Percentiles rank a stretch among this genome's conserved stretches.
phyloP scores from a whole-genome alignment of 371 early-diverging fungal genomes.

The Chytridium lagenaria region DNA sequence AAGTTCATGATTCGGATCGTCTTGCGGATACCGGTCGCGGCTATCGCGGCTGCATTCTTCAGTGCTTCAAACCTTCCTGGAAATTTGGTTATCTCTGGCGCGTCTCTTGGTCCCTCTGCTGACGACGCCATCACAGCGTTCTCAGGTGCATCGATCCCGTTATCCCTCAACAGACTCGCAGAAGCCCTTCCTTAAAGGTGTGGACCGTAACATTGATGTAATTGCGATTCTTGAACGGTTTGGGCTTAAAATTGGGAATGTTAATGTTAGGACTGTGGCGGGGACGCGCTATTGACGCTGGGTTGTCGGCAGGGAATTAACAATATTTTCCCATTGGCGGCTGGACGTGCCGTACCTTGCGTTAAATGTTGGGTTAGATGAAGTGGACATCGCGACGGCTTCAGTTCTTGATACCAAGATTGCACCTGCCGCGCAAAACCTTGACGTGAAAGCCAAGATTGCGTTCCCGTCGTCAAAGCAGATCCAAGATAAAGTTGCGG shows the following conservation, averaged over 20 bases:
- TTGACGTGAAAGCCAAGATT: conserved; percentile 27
- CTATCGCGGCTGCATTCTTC: conserved; percentile 27
- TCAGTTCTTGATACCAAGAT: conserved; percentile 15
- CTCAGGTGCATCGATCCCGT: neutral
- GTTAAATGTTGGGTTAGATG: conserved; percentile 28
- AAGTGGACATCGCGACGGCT: neutral
- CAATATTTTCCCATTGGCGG: conserved; percentile 35
- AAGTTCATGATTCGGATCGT: conserved; percentile 28
- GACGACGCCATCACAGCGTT: conserved; percentile 12
- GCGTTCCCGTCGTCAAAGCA: conserved; percentile 35
- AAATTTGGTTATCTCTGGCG: neutral
- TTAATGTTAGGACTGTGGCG: conserved; percentile 24
- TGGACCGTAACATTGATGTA: conserved; percentile 16
- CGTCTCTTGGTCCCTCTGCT: neutral
- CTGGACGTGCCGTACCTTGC: conserved; percentile 30
- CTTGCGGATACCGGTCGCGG: conserved; percentile 31
- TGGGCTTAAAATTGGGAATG: conserved; percentile 18
- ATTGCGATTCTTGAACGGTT: conserved; percentile 10
- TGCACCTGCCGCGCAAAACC: conserved; percentile 27
- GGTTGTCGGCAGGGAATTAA: conserved; percentile 24
- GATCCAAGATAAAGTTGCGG: conserved; percentile 35
- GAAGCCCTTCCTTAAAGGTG: conserved; percentile 9
- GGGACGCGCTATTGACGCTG: conserved; percentile 20
- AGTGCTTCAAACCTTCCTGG: conserved; percentile 4
- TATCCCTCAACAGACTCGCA: neutral